Conservation (phyloP, 352 stramenopile genomes). For the Phytophthora pseudosyringae region DNA sequence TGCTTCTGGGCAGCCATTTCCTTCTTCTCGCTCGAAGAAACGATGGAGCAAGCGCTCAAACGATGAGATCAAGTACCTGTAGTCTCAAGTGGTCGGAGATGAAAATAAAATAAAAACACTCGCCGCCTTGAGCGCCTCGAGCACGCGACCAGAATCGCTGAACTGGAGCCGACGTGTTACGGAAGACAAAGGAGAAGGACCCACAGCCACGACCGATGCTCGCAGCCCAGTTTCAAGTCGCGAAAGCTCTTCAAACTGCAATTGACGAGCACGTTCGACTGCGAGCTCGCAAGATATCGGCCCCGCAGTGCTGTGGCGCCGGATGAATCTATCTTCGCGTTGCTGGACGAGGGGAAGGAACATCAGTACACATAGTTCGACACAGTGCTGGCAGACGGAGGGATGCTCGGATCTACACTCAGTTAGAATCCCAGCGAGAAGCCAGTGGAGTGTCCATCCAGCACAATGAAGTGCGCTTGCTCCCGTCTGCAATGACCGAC, state of each 20-base stretch:
- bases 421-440: conserved; percentile 1
- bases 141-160: background rate
- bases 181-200: background rate
- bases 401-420: conserved; percentile 3
- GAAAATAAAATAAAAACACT: background rate
- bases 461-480: conserved; percentile 1
- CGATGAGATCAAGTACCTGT: too few relatives aligned
- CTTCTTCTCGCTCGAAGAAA: background rate
- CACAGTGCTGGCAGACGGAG: background rate
- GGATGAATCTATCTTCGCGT: conserved; percentile 13
- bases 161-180: too few relatives aligned
- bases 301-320: background rate
- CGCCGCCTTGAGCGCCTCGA: background rate
- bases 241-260: background rate
- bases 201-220: background rate
- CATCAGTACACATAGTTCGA: background rate
- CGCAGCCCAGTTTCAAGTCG: background rate
- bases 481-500: background rate
- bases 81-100: background rate
- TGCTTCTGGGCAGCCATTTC: background rate
- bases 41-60: too few relatives aligned
- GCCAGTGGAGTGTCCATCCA: background rate
- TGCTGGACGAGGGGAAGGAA: conserved; percentile 16
- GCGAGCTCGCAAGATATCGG: background rate
- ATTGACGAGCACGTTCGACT: background rate